A percentile compares a stretch with the other conserved stretches of the same genome.
These are phyloP conservation scores for Paramecium primaurelia DNA, from an alignment of 73 alveolate genomes.

Conservation along the genomic window DNA sequence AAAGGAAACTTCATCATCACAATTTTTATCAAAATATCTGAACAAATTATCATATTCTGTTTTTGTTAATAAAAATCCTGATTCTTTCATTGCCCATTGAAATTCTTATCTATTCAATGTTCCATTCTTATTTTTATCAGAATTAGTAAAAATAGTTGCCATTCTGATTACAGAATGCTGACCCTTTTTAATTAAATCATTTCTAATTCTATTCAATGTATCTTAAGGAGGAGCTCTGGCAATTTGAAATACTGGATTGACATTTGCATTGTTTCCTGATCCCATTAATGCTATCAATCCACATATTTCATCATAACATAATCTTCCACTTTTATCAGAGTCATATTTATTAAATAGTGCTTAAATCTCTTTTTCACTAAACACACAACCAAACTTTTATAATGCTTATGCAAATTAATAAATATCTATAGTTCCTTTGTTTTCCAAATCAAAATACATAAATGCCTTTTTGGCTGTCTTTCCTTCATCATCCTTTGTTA, in stretches of 20 bases:
- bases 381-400: slow-evolving; percentile 74
- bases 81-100: slow-evolving; percentile 77
- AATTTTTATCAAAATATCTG: slow-evolving; percentile 70
- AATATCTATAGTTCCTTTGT: slow-evolving; percentile 68
- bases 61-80: slow-evolving; percentile 68
- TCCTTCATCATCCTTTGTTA: slow-evolving; percentile 80
- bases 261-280: slow-evolving; percentile 81
- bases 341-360: slow-evolving; percentile 79
- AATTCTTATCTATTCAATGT: slow-evolving; percentile 66
- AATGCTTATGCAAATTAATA: slow-evolving; percentile 69
- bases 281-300: slow-evolving; percentile 77
- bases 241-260: slow-evolving; percentile 77
- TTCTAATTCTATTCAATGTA: slow-evolving; percentile 67
- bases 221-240: slow-evolving; percentile 70
- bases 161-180: slow-evolving; percentile 71
- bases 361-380: slow-evolving; percentile 68
- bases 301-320: slow-evolving; percentile 79
- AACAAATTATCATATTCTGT: slow-evolving; percentile 75
- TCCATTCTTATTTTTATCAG: slow-evolving; percentile 59
- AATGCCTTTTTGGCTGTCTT: slow-evolving; percentile 71
- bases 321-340: slow-evolving; percentile 70
- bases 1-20: slow-evolving; percentile 65
- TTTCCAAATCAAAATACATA: slow-evolving; percentile 75
- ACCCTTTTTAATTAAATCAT: slow-evolving; percentile 67
- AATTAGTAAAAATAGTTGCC: slow-evolving; percentile 58